Evolutionary conservation across 306 rosid species (phyloP).

Genomic region (Alnus glutinosa): DNA sequence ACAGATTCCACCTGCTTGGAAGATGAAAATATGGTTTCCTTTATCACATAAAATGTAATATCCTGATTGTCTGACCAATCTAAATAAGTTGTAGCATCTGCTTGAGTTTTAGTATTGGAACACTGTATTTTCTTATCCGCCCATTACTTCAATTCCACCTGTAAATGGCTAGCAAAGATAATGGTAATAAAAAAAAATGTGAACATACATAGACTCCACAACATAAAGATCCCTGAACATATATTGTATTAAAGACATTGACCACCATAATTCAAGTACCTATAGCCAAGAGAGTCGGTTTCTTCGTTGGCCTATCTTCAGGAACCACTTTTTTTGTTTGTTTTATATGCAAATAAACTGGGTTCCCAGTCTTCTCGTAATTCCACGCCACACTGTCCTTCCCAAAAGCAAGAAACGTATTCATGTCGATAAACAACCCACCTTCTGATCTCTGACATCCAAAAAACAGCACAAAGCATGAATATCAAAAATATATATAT

Average conservation of each 20-base stretch:
- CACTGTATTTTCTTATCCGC: neutral
- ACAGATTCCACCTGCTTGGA: neutral
- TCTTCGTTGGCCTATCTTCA: constrained; percentile 88
- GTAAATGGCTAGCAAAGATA: neutral
- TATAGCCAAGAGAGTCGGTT: constrained; percentile 85
- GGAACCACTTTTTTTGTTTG: constrained; percentile 64
- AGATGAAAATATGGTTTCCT: neutral
- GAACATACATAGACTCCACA: neutral
- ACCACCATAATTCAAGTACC: constrained; percentile 39
- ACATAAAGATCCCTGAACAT: neutral
- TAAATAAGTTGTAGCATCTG: neutral
- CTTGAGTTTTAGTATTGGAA: neutral
- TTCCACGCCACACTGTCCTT: constrained; percentile 84
- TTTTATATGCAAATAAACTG: constrained; percentile 83
- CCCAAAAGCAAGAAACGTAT: constrained; percentile 82
- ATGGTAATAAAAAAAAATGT: neutral
- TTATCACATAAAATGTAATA: neutral
- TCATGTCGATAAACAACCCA: constrained; percentile 81
- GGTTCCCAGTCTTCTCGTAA: constrained; percentile 78
- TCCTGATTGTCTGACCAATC: neutral
- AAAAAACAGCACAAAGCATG: constrained; percentile 13
- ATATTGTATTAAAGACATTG: neutral
- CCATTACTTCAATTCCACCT: neutral
- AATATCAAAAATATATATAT: neutral
- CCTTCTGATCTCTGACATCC: constrained; percentile 82